Evolutionary conservation across 805 yeast genomes (phyloP).

Genomic region (Metschnikowia borealis): DNA sequence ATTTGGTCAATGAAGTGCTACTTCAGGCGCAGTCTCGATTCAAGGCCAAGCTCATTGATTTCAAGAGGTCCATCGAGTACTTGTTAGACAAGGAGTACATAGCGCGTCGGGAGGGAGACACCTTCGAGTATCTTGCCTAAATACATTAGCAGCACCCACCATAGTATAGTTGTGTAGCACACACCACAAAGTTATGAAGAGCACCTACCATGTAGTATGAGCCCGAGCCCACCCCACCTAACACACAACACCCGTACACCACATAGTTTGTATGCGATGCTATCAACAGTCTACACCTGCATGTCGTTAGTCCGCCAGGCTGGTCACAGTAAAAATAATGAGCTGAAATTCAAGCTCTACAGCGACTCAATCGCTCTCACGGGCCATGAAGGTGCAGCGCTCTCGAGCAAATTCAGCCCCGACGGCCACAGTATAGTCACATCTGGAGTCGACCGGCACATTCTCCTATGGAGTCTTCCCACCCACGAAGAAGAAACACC

Average conservation of each 20-base stretch:
- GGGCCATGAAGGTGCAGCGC: constrained; percentile 54
- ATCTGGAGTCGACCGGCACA: constrained; percentile 55
- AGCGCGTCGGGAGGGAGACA: constrained; percentile 67
- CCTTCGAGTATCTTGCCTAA: constrained; percentile 78
- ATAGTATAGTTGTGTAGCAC: neutral
- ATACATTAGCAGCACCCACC: neutral
- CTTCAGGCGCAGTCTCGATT: constrained; percentile 81
- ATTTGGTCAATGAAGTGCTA: constrained; percentile 80
- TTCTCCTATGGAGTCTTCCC: constrained; percentile 46
- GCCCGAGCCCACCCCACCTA: too few relatives aligned
- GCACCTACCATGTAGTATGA: neutral
- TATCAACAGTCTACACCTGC: neutral
- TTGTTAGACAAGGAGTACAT: constrained; percentile 84
- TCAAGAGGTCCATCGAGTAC: constrained; percentile 79
- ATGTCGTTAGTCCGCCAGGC: constrained; percentile 9
- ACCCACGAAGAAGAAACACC: constrained; percentile 19
- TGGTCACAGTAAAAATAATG: neutral
- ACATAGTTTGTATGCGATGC: neutral
- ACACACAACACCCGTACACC: constrained; percentile 7
- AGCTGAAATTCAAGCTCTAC: constrained; percentile 17
- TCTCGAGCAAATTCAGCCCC: constrained; percentile 48
- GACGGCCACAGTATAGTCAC: constrained; percentile 55
- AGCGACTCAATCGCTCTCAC: constrained; percentile 35
- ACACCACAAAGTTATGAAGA: neutral
- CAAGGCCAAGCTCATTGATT: constrained; percentile 79